Evolutionary conservation across 345 rosid genomes (phyloP), one percentile per base, ranked within the genome.

Genomic region (Microthlaspi erraticum): DNA sequence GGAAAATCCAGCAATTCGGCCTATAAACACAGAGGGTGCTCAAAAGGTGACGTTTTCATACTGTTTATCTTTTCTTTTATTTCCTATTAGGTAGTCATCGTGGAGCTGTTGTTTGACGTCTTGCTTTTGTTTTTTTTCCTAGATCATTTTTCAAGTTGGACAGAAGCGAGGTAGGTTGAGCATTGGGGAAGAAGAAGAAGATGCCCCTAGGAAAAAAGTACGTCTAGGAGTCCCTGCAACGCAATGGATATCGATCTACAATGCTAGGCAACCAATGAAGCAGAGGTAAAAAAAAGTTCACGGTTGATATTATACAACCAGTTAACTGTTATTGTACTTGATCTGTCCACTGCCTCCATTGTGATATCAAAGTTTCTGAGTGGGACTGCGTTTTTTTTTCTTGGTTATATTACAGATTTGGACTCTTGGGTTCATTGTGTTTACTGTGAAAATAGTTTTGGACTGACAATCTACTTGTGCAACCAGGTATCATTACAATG

Each of bases 1-100:
- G 53, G 83, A 87, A 70, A 90, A 86, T 82, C 91, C 93, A 41
- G 86, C 87, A 60, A 72, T 77, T 52, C 81, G 98, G 82, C 98
- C 99, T 60, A 84, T 95, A 73, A 86, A 89, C 83, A 95, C 94
- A 1, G 98, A 95, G 61, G 99, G 97, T 80, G 97, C 99, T 77
- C 92, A 84, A 77, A 92, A 88, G 96, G 99, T 92, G 77, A 70
- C 60, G 50, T 8, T 64, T 41, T 38, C 70, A 41, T 44, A 16
- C n/a, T 77, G 32, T 39, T 8, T 66, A 61, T 63, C 6, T 53
- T 53, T 73, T 6, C 50, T 13, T 49, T 57, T 68, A 33, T 59
- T 64, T 37, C 29, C 38, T 66, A 32, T 14, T 63, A 4, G 56
- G 60, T 39, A 55, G 42, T 41, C 55, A 60, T 32, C 44, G 19